phyloP scores from a whole-genome alignment of 106 monocot genomes.

The Acorus calamus region DNA sequence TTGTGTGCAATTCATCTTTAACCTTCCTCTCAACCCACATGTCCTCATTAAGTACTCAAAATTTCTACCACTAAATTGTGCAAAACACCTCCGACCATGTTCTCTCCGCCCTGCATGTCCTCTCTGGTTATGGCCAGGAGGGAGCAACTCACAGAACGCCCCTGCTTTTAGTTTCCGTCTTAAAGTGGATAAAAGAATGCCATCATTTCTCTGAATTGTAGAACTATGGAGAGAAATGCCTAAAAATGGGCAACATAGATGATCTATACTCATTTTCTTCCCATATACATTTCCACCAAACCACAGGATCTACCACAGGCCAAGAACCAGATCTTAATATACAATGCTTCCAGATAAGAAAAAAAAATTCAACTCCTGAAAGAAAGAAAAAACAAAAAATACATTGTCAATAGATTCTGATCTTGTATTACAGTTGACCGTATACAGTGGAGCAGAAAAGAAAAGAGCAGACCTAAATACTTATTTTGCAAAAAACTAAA shows the following conservation, averaged over 20 bases:
- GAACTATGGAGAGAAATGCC: constrained; percentile 30
- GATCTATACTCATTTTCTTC: constrained; percentile 31
- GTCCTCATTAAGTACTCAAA: constrained; percentile 13
- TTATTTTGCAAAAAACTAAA: no score
- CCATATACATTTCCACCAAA: not conserved
- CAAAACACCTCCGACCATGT: not conserved
- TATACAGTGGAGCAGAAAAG: no score
- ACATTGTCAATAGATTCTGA: no score
- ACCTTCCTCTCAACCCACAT: constrained; percentile 9
- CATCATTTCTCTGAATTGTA: constrained; percentile 11
- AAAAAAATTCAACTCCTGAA: no score
- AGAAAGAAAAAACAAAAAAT: no score
- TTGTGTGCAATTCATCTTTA: constrained; percentile 34
- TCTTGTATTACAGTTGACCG: no score
- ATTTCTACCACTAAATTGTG: not conserved
- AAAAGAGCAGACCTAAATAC: no score
- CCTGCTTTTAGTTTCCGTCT: constrained; percentile 6
- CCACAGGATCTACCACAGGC: constrained; percentile 32
- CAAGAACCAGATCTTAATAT: constrained; percentile 52
- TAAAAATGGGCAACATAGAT: constrained; percentile 27
- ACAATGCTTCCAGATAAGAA: no score
- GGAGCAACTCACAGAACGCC: constrained; percentile 11
- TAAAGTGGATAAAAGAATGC: not conserved
- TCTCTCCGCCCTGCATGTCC: not conserved
- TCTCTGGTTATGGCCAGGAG: constrained; percentile 13